Base-by-base conservation (phyloP, 2,329 filamentous ascomycete genomes). In the Sclerotinia nivalis region DNA sequence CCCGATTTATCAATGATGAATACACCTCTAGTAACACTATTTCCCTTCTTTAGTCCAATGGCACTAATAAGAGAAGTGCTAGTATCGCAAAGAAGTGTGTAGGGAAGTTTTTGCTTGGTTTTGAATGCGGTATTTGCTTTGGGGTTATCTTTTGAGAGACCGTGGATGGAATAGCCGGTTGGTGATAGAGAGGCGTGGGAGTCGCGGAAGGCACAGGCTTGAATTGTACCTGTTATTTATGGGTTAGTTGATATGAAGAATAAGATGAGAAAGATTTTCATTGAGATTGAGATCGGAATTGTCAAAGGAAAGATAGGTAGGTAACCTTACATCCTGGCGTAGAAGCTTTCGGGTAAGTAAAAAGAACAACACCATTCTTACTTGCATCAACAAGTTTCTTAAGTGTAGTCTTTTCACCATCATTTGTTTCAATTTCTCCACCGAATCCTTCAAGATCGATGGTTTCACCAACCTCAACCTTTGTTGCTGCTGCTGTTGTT, bases 91-190 rank as follows among this genome's bases (percentile, higher is more conserved):
- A 99, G 87, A 59, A 99, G 88, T 49, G 91, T 84, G 80, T 97
- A 99, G 7, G 91, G 92, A 68, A 98, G 87, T 73, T 91, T 93
- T 81, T 98, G 93, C 84, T 97, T 97, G 54, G 89, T 90, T 82
- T 93, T 91, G 86, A 98, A 99, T 59, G 88, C 93, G 34, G 92
- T 94, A 84, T 99, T 99, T 77, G 93, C 89, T 82, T 96, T 97
- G 77, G 93, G 89, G 61, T 89, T 91, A 83, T 98, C 96, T 75
- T 88, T 88, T 72, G 92, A 96, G 65, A 99, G 89, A 69, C 96
- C 96, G 80, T 93, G 98, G 82, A 99, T 93, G 78, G 89, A 86
- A 71, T 97, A 88, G 12, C 95, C 95, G 69, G 88, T 91, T 40
- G 88, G 86, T 15, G 91, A 95, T 68, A 98, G 86, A 65, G 89